Base-by-base conservation (phyloP, 2,329 filamentous ascomycete species). In the Cadophora luteo-olivacea region DNA sequence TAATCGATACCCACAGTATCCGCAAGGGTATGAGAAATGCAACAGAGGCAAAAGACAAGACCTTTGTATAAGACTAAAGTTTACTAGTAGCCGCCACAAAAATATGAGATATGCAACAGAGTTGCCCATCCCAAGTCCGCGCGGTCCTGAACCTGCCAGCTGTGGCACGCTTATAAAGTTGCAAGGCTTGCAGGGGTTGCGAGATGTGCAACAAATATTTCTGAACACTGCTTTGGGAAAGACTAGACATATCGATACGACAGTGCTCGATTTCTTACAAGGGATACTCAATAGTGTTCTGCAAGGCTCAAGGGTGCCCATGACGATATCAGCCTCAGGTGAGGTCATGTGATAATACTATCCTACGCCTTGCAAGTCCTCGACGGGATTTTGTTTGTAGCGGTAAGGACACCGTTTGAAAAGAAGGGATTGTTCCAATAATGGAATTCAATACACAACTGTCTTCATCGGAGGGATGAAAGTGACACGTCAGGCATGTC, bases 41-140 rank as follows among this genome's bases (percentile, higher is more conserved):
- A 61, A 61, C 57, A 48, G 45, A 61, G 36, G 29, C 33, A 36
- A 36, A 11, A 36, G 5, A 25, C 32, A n/a, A 29, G 45, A 38
- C 11, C 33, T 36, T 5, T 36, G 11, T 6, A 62, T 24, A 41
- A 51, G 33, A 3, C 36, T 62, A 25, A 16, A n/a, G 4, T 19
- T 1, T 51, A 32, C 16, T 41, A 62, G 16, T 33, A 45, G 38
- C 41, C 1, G 19, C n/a, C 11, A 22, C 57, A 60, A 32, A 33
- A 33, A 16, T 60, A 22, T 60, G 16, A 38, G 63, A 49, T 52
- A 49, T 65, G 64, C 54, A 60, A 60, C 64, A 65, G 60, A 65
- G 29, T 9, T 29, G 29, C 8, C 1, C 1, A 38, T 19, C 3
- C 19, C 19, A 19, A 58, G 24, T 24, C 19, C 19, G n/a, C 1